Percentiles rank a stretch among this genome's conserved stretches.
Evolutionary conservation across 768 basidiomycete genomes (phyloP).

Genomic region (Rhizopogon vinicolor): DNA sequence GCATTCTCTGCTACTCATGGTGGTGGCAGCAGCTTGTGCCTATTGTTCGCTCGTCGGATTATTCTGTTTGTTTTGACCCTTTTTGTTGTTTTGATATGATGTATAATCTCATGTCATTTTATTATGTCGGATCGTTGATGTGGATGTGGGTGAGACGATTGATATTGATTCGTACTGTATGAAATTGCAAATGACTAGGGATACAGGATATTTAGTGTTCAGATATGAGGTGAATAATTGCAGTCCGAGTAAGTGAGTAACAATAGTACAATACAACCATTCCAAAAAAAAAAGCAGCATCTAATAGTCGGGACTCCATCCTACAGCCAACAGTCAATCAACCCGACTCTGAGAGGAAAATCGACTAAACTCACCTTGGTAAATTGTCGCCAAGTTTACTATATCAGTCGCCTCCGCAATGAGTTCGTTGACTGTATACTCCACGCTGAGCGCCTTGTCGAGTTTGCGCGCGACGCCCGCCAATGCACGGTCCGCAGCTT

Average conservation of each 20-base stretch:
- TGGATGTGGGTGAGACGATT: not conserved
- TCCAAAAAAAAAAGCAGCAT: not conserved
- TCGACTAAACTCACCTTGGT: conserved; percentile 43
- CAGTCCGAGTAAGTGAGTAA: not conserved
- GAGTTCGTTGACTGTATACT: conserved; percentile 91
- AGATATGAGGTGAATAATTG: not conserved
- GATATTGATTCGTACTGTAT: conserved; percentile 3
- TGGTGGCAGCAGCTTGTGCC: not conserved
- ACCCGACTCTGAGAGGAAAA: not conserved
- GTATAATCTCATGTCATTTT: conserved; percentile 2
- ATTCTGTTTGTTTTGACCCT: not conserved
- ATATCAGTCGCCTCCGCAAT: conserved; percentile 83
- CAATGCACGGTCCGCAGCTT: conserved; percentile 88
- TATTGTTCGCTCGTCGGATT: not conserved
- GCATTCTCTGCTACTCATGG: not conserved
- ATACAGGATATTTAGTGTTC: not conserved
- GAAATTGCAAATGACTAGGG: not conserved
- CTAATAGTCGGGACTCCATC: conserved; percentile 40
- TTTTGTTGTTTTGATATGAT: conserved; percentile 1
- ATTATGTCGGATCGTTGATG: conserved; percentile 7
- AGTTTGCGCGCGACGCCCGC: conserved; percentile 78
- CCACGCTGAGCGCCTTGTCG: conserved; percentile 79
- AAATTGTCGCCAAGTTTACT: conserved; percentile 76
- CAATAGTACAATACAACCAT: not conserved
- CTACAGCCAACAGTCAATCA: conserved; percentile 16